A percentile compares a stretch with the other conserved stretches of the same genome.
phyloP scores from a whole-genome alignment of 176 grass and related monocot genomes.

The Bolboschoenus planiculmis region DNA sequence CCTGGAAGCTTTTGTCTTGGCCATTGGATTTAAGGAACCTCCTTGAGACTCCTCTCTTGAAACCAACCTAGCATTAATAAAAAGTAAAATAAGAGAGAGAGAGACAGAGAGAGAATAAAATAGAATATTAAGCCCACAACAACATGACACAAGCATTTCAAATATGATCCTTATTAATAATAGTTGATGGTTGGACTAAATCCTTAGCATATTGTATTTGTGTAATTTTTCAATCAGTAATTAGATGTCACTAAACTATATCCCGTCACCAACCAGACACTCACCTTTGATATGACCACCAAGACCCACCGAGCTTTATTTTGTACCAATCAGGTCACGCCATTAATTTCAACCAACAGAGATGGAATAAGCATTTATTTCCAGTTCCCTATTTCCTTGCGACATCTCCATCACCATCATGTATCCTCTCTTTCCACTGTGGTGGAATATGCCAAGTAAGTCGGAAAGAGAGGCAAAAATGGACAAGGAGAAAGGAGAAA shows the following conservation, averaged over 20 bases:
- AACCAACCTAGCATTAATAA: conserved; percentile 32
- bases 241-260: not conserved
- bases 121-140: conserved; percentile 3
- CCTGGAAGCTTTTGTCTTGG: conserved; percentile 82
- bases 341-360: not conserved
- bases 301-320: not conserved
- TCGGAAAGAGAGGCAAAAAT: not conserved
- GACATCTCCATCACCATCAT: not conserved
- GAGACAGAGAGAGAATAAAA: conserved; percentile 12
- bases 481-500: not conserved
- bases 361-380: not conserved
- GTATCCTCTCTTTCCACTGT: not conserved
- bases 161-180: conserved; percentile 1
- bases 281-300: not conserved
- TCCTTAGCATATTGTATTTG: not conserved
- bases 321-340: not conserved
- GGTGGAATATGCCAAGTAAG: not conserved
- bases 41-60: conserved; percentile 53
- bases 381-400: not conserved
- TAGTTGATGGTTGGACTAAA: not conserved
- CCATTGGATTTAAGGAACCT: conserved; percentile 37
- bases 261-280: not conserved
- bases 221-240: not conserved
- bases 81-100: conserved; percentile 24
- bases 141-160: conserved; percentile 13